Evolutionary conservation across 331 rosid genomes (phyloP).

Genomic region (Malus hybrid): DNA sequence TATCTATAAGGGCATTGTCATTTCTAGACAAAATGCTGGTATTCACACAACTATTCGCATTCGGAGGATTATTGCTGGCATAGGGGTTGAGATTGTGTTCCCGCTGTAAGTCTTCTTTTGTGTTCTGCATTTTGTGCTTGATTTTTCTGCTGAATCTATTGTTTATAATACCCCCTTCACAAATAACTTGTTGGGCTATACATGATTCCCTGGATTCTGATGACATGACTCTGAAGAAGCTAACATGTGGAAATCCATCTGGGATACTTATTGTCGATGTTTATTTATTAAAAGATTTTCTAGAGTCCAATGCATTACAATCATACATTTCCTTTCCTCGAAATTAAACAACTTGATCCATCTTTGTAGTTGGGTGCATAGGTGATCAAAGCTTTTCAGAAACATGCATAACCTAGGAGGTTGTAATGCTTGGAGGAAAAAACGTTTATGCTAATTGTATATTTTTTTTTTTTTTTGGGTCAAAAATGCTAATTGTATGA

Average conservation of each 20-base stretch:
- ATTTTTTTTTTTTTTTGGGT: no score
- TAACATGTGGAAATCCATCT: not conserved
- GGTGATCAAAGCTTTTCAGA: not conserved
- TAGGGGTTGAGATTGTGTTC: slow-evolving; percentile 92
- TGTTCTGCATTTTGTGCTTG: not conserved
- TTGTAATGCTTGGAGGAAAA: not conserved
- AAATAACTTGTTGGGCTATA: not conserved
- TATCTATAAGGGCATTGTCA: slow-evolving; percentile 79
- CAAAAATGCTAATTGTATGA: not conserved
- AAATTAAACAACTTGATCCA: not conserved
- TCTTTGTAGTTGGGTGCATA: not conserved
- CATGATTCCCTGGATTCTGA: not conserved
- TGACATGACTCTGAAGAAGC: not conserved
- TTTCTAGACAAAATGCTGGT: slow-evolving; percentile 87
- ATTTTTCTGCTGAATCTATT: no score
- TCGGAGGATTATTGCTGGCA: slow-evolving; percentile 86
- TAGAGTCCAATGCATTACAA: not conserved
- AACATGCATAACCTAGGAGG: not conserved
- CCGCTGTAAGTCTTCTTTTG: slow-evolving; percentile 55
- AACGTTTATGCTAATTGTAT: not conserved
- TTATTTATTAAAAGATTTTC: not conserved
- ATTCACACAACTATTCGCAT: slow-evolving; percentile 87
- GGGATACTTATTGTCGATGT: not conserved
- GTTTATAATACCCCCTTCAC: no score
- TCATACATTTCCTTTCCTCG: not conserved